phyloP scores from a whole-genome alignment of 2,329 filamentous ascomycete species.

The Hypoxylon sp. region DNA sequence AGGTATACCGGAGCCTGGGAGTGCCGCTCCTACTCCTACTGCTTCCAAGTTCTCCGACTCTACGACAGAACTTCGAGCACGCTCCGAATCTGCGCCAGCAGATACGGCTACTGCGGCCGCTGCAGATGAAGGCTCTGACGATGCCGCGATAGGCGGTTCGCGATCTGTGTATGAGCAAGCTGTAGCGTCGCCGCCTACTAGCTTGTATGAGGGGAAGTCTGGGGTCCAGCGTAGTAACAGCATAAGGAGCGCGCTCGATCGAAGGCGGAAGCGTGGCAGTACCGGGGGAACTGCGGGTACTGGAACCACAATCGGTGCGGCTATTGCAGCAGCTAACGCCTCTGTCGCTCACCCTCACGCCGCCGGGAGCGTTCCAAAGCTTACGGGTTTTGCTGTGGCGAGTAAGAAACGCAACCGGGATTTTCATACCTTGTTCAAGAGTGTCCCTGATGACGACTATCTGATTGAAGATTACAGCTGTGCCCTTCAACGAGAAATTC shows the following conservation, averaged over 20 bases:
- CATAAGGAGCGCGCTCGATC: constrained; percentile 67
- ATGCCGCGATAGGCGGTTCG: constrained; percentile 51
- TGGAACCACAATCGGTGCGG: constrained; percentile 73
- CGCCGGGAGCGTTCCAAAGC: constrained; percentile 70
- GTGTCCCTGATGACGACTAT: constrained; percentile 97
- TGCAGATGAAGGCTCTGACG: constrained; percentile 51
- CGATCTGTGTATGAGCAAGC: constrained; percentile 61
- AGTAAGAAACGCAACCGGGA: constrained; percentile 96
- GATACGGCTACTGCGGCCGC: constrained; percentile 49
- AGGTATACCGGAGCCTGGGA: constrained; percentile 73
- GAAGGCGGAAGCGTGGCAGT: constrained; percentile 81
- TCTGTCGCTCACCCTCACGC: constrained; percentile 72
- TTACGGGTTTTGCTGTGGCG: constrained; percentile 95
- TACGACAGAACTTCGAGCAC: constrained; percentile 53
- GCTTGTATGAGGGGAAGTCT: constrained; percentile 70
- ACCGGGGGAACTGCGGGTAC: constrained; percentile 73
- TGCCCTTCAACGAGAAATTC: constrained; percentile 92
- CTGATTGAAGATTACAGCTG: constrained; percentile 99
- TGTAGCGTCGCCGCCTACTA: constrained; percentile 68
- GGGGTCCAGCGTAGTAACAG: constrained; percentile 71
- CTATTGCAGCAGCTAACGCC: constrained; percentile 73
- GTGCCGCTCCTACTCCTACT: constrained; percentile 63
- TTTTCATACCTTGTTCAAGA: constrained; percentile 93
- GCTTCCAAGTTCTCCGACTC: constrained; percentile 63
- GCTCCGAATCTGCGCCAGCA: constrained; percentile 68